Percentiles rank a stretch among this genome's conserved stretches.
phyloP scores from a whole-genome alignment of 2,329 filamentous ascomycete species.

The Dactylellina haptotyla region DNA sequence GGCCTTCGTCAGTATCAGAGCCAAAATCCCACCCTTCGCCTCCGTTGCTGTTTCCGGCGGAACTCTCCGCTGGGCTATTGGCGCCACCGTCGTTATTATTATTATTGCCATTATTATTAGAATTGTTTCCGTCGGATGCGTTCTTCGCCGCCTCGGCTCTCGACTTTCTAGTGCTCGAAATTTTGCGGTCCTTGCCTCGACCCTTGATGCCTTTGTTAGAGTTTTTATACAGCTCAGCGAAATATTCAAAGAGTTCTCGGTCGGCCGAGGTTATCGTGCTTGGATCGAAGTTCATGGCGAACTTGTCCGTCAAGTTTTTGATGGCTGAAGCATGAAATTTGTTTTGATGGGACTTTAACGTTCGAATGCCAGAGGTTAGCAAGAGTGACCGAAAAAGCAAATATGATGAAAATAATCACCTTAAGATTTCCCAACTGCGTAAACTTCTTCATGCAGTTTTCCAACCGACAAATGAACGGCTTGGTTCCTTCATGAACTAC shows the following conservation, averaged over 20 bases:
- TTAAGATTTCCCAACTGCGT: conserved; percentile 93
- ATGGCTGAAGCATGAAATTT: conserved; percentile 86
- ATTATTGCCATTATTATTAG: conserved; percentile 22
- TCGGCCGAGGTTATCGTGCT: conserved; percentile 75
- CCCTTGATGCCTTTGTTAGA: conserved; percentile 99
- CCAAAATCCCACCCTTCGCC: conserved; percentile 45
- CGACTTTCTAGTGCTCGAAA: conserved; percentile 61
- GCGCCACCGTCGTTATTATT: conserved; percentile 30
- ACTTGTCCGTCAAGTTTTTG: conserved; percentile 74
- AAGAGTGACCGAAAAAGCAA: conserved; percentile 11
- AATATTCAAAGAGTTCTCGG: conserved; percentile 83
- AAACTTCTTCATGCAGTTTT: conserved; percentile 86
- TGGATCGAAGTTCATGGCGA: conserved; percentile 72
- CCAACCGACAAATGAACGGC: conserved; percentile 81
- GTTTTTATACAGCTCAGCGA: conserved; percentile 90
- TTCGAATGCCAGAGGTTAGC: conserved; percentile 20
- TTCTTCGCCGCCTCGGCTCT: conserved; percentile 55
- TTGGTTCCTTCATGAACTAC: conserved; percentile 81
- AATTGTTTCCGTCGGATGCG: conserved; percentile 30
- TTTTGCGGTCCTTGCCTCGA: conserved; percentile 82
- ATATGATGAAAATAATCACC: conserved; percentile 65
- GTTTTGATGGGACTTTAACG: conserved; percentile 82
- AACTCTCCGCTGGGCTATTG: conserved; percentile 43
- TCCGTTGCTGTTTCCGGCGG: conserved; percentile 37
- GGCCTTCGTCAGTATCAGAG: conserved; percentile 50